Base-by-base conservation (phyloP, 306 rosid species). In the Rosa lucieae region DNA sequence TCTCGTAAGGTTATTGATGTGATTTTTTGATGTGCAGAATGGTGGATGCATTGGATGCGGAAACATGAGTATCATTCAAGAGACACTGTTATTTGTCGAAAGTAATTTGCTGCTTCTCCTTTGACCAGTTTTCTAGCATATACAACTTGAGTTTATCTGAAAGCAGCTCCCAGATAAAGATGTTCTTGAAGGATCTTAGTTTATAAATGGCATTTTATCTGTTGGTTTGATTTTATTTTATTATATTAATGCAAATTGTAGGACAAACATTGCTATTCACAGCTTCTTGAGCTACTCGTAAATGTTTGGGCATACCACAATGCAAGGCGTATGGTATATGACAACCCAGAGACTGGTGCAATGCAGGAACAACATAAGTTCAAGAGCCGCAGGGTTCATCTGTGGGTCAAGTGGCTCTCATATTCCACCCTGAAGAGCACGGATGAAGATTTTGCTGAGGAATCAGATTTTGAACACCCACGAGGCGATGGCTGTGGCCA, bases 291-390 rank as follows among this genome's bases (percentile, higher is more conserved):
- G 81, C 87, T 96, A 20, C 91, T 93, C 2, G 82, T 93, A n/a
- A 96, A 96, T 67, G 89, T 96, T 17, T 96, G 99, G 99, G 92
- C 96, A 0, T 93, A 93, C 89, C 99, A 96, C 84, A 93, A 96
- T 55, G 98, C 94, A 0, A 85, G 99, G 79, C 81, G 87, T 71
- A 91, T 96, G 90, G 92, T 96, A 67, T 90, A 87, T 69, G 92
- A 93, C 84, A 75, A 93, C 81, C 94, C 94, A 0, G 85, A 88
- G 82, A 93, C 88, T 0, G 99, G 99, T 35, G 29, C 65, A 59
- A 93, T 96, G 98, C 91, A 86, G 81, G 99, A 96, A 80, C 92
- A 90, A 29, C 99, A 93, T 79, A 84, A 67, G 82, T 93, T 95
- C 68, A 91, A 86, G 79, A 74, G 67, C 72, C 90, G 99, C 43